Evolutionary conservation across 2,329 filamentous ascomycete species (phyloP).

Genomic region (Colletotrichum camelliae): DNA sequence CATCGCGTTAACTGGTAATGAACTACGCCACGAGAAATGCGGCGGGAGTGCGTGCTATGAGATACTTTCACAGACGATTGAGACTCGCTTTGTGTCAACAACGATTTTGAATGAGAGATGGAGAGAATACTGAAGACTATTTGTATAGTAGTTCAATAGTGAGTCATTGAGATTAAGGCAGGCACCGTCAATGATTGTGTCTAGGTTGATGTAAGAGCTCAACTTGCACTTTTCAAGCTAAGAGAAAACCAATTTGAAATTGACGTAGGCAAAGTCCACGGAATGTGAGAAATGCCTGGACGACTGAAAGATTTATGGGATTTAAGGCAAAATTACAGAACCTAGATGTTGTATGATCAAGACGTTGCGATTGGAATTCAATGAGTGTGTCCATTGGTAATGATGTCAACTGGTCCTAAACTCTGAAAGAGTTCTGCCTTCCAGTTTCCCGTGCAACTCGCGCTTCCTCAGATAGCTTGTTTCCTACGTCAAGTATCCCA

Average conservation of each 20-base stretch:
- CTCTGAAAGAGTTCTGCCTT: background rate
- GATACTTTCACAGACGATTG: background rate
- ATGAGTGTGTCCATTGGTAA: background rate
- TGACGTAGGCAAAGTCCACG: background rate
- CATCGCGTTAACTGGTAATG: background rate
- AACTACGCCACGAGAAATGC: background rate
- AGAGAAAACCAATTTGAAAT: background rate
- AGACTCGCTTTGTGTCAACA: background rate
- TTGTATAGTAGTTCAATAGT: background rate
- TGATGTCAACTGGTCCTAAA: background rate
- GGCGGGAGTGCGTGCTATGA: background rate
- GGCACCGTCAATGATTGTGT: background rate
- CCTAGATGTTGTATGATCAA: background rate
- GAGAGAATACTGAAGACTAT: background rate
- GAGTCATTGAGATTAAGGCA: fast-evolving
- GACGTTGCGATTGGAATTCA: background rate
- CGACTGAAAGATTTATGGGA: too few relatives aligned
- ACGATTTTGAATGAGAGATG: background rate
- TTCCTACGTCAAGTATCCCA: background rate
- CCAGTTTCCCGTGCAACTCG: too few relatives aligned
- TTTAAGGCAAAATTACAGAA: background rate
- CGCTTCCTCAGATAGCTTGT: too few relatives aligned
- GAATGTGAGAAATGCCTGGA: background rate
- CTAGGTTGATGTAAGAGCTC: background rate
- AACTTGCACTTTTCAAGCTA: background rate